Evolutionary conservation across 1,284 basidiomycete genomes (phyloP).

Genomic region (Omphalotus olearius): DNA sequence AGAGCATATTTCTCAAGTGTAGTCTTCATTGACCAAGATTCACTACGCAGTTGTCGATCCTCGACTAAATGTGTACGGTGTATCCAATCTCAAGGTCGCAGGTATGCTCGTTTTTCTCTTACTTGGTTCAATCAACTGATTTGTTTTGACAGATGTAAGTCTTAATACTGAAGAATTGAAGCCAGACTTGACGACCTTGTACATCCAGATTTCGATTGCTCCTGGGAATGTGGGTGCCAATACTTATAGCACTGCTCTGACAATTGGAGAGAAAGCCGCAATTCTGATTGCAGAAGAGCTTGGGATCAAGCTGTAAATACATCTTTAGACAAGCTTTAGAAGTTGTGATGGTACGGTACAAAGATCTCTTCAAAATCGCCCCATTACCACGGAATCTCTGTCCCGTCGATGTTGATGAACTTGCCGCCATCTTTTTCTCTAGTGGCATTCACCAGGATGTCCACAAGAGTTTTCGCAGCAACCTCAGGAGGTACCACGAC

Average conservation of each 20-base stretch:
- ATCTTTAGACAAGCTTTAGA: no score
- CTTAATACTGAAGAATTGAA: conserved; percentile 22
- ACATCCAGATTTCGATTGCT: conserved; percentile 17
- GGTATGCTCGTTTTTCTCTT: conserved; percentile 18
- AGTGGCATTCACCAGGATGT: conserved; percentile 11
- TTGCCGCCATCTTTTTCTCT: conserved; percentile 16
- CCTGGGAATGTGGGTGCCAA: conserved; percentile 27
- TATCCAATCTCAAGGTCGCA: conserved; percentile 40
- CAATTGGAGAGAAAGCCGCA: conserved; percentile 24
- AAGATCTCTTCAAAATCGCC: no score
- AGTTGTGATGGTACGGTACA: no score
- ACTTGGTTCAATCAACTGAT: background rate
- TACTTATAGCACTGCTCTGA: conserved; percentile 19
- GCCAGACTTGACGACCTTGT: background rate
- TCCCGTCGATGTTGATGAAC: conserved; percentile 15
- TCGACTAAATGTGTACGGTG: conserved; percentile 43
- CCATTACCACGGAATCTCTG: background rate
- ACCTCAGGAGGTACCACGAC: no score
- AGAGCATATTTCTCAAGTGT: background rate
- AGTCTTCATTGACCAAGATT: background rate
- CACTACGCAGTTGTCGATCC: conserved; percentile 32
- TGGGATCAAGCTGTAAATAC: conserved; percentile 10
- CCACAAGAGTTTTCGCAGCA: background rate
- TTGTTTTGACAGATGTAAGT: conserved; percentile 17
- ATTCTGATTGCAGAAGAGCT: conserved; percentile 23